phyloP scores from a whole-genome alignment of 2,329 filamentous ascomycete genomes.

The Fonsecaea multimorphosa region DNA sequence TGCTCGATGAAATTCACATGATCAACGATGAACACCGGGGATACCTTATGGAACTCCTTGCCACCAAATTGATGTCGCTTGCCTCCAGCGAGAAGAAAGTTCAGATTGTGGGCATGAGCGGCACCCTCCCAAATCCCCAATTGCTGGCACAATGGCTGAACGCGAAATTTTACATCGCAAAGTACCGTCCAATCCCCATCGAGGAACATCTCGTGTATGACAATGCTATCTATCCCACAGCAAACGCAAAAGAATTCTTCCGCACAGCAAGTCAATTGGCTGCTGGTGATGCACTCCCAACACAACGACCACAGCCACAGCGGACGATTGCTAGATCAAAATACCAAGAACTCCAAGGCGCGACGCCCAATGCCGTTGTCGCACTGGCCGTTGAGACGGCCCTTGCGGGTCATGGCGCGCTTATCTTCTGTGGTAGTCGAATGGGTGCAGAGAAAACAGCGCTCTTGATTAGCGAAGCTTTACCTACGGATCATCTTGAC shows the following conservation, averaged over 20 bases:
- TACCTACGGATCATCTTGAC: constrained; percentile 61
- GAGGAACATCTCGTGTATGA: constrained; percentile 77
- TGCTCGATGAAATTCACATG: constrained; percentile 83
- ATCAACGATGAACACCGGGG: constrained; percentile 76
- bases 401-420: constrained; percentile 69
- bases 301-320: constrained; percentile 37
- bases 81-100: constrained; percentile 54
- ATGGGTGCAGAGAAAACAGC: constrained; percentile 71
- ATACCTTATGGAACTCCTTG: constrained; percentile 75
- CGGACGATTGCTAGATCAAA: constrained; percentile 61
- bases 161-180: constrained; percentile 74
- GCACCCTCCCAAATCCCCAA: constrained; percentile 74
- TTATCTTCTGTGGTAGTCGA: constrained; percentile 76
- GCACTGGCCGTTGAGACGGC: constrained; percentile 73
- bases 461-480: constrained; percentile 68
- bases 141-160: constrained; percentile 72
- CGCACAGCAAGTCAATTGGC: constrained; percentile 62
- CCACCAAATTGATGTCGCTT: constrained; percentile 73
- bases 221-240: constrained; percentile 68
- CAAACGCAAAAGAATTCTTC: constrained; percentile 63
- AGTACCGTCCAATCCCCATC: constrained; percentile 75
- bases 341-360: constrained; percentile 67
- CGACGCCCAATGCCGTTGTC: constrained; percentile 73
- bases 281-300: constrained; percentile 45
- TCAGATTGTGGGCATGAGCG: constrained; percentile 80